Conservation (phyloP, 495 filamentous ascomycete species). For the Trypethelium eluteriae region DNA sequence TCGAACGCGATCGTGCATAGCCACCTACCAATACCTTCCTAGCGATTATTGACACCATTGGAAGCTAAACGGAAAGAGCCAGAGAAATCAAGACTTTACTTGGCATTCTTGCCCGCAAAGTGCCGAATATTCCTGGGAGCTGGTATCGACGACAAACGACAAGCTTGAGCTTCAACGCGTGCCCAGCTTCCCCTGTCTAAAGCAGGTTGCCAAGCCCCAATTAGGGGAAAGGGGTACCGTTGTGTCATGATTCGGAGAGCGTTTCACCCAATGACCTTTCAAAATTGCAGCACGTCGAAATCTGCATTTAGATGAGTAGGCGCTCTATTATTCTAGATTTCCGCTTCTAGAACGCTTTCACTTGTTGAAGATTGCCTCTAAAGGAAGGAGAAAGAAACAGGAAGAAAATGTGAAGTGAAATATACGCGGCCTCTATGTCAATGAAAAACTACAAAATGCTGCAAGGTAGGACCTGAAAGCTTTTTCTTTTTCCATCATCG, state of each 20-base stretch:
- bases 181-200: not conserved
- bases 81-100: not conserved
- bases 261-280: not conserved
- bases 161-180: not conserved
- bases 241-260: not conserved
- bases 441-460: slow-evolving; percentile 1
- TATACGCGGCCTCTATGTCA: not conserved
- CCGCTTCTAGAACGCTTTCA: not conserved
- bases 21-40: not conserved
- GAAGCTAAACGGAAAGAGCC: not conserved
- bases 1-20: not conserved
- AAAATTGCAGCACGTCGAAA: not conserved
- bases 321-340: not conserved
- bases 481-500: not conserved
- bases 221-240: too few species aligned
- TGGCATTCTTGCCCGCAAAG: not conserved
- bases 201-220: too few species aligned
- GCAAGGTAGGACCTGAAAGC: not conserved
- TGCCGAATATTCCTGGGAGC: too few species aligned
- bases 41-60: not conserved
- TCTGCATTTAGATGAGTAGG: not conserved
- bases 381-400: not conserved
- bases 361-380: not conserved
- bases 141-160: not conserved
- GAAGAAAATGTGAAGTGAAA: not conserved